phyloP scores from a whole-genome alignment of 1,284 basidiomycete species.

The Macrocybe sp. region DNA sequence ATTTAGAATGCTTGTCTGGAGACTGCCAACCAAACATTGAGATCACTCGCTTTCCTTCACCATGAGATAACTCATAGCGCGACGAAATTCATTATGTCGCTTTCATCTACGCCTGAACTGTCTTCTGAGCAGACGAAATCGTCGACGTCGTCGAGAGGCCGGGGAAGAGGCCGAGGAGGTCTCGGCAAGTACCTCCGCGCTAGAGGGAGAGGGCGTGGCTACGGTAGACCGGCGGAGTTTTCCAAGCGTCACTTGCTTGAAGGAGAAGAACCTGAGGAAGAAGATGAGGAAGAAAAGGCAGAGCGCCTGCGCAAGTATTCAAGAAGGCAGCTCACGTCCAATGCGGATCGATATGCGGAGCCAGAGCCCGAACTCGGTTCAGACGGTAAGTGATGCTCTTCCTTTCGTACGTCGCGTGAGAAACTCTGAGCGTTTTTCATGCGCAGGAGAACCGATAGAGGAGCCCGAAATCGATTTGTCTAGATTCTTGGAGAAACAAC shows the following conservation, averaged over 20 bases:
- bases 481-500: conserved; percentile 57
- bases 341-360: conserved; percentile 68
- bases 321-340: conserved; percentile 55
- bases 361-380: conserved; percentile 59
- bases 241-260: conserved; percentile 52
- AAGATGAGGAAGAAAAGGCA: conserved; percentile 43
- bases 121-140: background rate
- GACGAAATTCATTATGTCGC: too few species aligned
- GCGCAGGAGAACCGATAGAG: conserved; percentile 55
- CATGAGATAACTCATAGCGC: too few species aligned
- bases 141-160: conserved; percentile 33
- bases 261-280: conserved; percentile 44
- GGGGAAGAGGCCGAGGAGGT: conserved; percentile 60
- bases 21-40: too few species aligned
- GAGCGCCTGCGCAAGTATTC: conserved; percentile 48
- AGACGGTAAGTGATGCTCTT: conserved; percentile 44
- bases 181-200: conserved; percentile 70
- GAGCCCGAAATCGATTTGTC: conserved; percentile 74
- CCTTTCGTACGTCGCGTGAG: background rate
- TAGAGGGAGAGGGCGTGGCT: conserved; percentile 52
- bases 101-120: too few species aligned
- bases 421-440: background rate
- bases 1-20: too few species aligned
- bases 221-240: conserved; percentile 61
- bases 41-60: too few species aligned